Percentiles rank a stretch among this genome's conserved stretches.
Evolutionary conservation across 2,329 filamentous ascomycete genomes (phyloP).

Genomic region (Colletotrichum shisoi): DNA sequence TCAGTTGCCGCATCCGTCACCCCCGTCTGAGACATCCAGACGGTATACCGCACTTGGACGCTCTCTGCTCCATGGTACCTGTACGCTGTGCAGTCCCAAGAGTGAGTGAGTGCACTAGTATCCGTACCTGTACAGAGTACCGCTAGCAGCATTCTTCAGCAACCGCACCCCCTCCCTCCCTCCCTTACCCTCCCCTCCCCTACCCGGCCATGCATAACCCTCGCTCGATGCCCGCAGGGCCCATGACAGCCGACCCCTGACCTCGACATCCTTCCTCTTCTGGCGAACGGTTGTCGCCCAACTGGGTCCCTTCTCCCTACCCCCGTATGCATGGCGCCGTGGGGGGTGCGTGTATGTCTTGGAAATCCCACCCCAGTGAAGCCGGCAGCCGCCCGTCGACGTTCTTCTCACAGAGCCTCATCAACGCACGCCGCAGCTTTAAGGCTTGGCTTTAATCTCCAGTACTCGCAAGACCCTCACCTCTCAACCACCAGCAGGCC

Average conservation of each 20-base stretch:
- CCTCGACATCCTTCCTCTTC: conserved; percentile 31
- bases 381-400: conserved; percentile 21
- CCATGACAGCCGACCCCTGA: conserved; percentile 17
- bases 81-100: too few species aligned
- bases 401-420: conserved; percentile 36
- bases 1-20: conserved; percentile 19
- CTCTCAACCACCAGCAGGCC: not conserved
- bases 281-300: conserved; percentile 32
- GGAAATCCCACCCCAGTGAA: not conserved
- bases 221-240: conserved; percentile 41
- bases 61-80: too few species aligned
- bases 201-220: conserved; percentile 44
- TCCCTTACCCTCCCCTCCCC: conserved; percentile 23
- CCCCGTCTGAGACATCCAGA: conserved; percentile 25
- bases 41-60: conserved; percentile 20
- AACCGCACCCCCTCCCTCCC: conserved; percentile 44
- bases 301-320: conserved; percentile 25
- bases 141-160: not conserved
- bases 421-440: not conserved
- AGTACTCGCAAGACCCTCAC: too few species aligned
- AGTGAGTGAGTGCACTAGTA: too few species aligned
- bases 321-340: conserved; percentile 16
- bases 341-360: conserved; percentile 26
- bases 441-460: not conserved
- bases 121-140: too few species aligned